Conservation (phyloP, 805 yeast genomes). For the Zygoascus biomembranicola region DNA sequence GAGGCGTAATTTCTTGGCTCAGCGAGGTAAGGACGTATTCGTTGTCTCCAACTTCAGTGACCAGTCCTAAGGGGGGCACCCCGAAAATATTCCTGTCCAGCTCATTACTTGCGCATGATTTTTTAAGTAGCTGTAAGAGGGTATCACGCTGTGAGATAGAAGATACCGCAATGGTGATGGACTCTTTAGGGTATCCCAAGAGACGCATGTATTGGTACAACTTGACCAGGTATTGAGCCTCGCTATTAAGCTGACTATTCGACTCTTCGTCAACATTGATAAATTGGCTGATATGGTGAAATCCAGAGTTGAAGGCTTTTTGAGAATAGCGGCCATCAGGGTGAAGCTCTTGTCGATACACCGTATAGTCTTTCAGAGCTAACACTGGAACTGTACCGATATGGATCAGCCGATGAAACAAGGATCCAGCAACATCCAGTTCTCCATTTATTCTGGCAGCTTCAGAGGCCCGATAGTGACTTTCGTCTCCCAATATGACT, state of each 20-base stretch:
- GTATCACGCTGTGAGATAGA: conserved; percentile 36
- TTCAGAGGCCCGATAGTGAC: neutral
- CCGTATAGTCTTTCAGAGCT: neutral
- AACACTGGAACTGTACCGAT: neutral
- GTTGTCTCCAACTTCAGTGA: conserved; percentile 26
- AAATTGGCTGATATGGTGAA: conserved; percentile 26
- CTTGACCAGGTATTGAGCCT: conserved; percentile 41
- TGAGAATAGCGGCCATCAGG: neutral
- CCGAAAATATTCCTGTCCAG: conserved; percentile 22
- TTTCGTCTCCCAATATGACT: conserved; percentile 31
- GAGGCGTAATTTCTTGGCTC: conserved; percentile 24
- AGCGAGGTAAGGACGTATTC: conserved; percentile 31
- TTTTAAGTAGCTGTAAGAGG: conserved; percentile 34
- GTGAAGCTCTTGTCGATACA: neutral
- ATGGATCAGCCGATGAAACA: neutral
- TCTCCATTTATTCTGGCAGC: neutral
- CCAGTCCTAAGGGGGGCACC: conserved; percentile 24
- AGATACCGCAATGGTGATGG: conserved; percentile 31
- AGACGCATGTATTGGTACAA: conserved; percentile 40
- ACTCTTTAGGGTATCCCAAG: conserved; percentile 34
- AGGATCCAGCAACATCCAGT: neutral
- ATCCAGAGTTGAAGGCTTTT: conserved; percentile 31
- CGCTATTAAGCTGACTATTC: conserved; percentile 26
- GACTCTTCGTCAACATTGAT: conserved; percentile 28
- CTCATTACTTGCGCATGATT: conserved; percentile 20